Evolutionary conservation across 371 early-diverging fungal species (phyloP).

Genomic region (Rhizomucor pusillus): DNA sequence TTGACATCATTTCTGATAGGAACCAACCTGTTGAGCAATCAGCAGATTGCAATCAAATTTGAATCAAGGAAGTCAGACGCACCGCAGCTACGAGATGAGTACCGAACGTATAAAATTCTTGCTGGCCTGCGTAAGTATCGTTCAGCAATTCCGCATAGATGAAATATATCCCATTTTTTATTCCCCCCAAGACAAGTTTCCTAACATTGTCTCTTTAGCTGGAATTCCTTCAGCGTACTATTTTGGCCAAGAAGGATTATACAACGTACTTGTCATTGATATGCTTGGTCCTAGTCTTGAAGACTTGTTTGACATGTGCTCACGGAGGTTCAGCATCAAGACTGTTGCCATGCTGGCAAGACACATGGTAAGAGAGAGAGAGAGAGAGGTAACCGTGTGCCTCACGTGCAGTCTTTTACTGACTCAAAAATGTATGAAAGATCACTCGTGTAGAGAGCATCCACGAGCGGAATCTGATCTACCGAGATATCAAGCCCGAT

Average conservation of each 20-base stretch:
- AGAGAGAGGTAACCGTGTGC: neutral
- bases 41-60: constrained; percentile 90
- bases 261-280: constrained; percentile 92
- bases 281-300: constrained; percentile 92
- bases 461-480: constrained; percentile 93
- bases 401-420: neutral
- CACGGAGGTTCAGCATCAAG: constrained; percentile 84
- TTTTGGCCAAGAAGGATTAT: constrained; percentile 91
- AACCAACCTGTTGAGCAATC: constrained; percentile 74
- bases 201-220: constrained; percentile 42
- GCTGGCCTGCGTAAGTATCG: constrained; percentile 67
- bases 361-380: constrained; percentile 72
- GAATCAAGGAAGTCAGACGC: constrained; percentile 92
- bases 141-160: too few relatives aligned
- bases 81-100: constrained; percentile 92
- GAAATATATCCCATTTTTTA: too few relatives aligned
- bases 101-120: constrained; percentile 86
- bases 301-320: constrained; percentile 92
- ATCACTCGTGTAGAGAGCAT: constrained; percentile 86
- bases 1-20: constrained; percentile 30
- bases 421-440: constrained; percentile 24
- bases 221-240: constrained; percentile 87
- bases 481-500: constrained; percentile 98
- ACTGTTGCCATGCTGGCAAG: constrained; percentile 93
- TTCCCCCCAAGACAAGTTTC: neutral